phyloP scores from a whole-genome alignment of 2,329 filamentous ascomycete species.

The Penicillium aurantiogriseum region DNA sequence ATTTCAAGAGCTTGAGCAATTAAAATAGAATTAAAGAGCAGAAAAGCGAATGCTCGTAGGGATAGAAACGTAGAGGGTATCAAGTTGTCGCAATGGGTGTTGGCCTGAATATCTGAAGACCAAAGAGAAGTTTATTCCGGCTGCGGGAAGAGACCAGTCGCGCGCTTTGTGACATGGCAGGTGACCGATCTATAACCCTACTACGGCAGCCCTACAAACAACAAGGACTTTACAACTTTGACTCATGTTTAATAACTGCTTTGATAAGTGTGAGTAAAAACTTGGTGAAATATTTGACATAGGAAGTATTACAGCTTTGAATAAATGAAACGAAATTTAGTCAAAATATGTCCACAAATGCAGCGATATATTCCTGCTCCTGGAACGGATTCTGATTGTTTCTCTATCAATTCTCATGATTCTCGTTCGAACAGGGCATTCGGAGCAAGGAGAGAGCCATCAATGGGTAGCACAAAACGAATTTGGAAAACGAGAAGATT shows the following conservation, averaged over 20 bases:
- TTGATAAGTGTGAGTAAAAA: background rate
- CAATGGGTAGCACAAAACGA: background rate
- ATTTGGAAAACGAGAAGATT: background rate
- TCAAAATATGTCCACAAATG: too few species aligned
- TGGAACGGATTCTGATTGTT: background rate
- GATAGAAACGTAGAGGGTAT: slow-evolving; percentile 15
- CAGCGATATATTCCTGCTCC: too few species aligned
- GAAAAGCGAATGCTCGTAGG: background rate
- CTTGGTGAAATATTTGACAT: background rate
- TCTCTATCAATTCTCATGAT: background rate
- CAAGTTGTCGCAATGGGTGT: slow-evolving; percentile 15
- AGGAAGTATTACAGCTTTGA: background rate
- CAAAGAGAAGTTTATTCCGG: slow-evolving; percentile 34
- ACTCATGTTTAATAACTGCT: background rate
- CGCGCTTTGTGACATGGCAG: slow-evolving; percentile 12
- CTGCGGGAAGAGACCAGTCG: slow-evolving; percentile 17
- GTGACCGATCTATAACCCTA: background rate
- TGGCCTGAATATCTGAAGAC: slow-evolving; percentile 2
- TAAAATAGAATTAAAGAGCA: background rate
- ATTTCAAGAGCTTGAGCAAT: background rate
- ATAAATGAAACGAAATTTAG: background rate
- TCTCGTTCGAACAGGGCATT: background rate
- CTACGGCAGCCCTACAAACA: background rate
- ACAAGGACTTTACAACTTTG: background rate
- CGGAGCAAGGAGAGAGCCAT: background rate